These are phyloP conservation scores for Didymosphaeria variabile DNA, from an alignment of 2,329 filamentous ascomycete species.

Conservation along the genomic window DNA sequence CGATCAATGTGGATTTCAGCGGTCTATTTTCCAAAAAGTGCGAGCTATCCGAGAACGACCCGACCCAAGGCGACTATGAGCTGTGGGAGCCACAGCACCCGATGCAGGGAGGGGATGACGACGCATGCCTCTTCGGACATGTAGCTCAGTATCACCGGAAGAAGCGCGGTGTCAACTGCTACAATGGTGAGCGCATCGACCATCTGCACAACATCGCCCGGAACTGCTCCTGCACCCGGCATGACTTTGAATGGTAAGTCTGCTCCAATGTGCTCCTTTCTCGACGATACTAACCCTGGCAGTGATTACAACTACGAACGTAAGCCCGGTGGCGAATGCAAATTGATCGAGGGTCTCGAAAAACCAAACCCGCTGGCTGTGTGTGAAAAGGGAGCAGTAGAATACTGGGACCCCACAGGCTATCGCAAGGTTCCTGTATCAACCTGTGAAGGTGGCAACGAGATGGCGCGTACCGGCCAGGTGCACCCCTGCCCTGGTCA, in stretches of 20 bases:
- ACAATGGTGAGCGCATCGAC: conserved; percentile 75
- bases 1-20: conserved; percentile 89
- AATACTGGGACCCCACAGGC: conserved; percentile 86
- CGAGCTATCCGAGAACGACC: conserved; percentile 68
- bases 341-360: conserved; percentile 75
- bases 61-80: conserved; percentile 76
- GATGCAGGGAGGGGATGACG: conserved; percentile 73
- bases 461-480: conserved; percentile 73
- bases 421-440: conserved; percentile 91
- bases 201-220: conserved; percentile 71
- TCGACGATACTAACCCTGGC: conserved; percentile 24
- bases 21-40: conserved; percentile 79
- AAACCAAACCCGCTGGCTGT: conserved; percentile 68
- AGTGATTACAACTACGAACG: conserved; percentile 95
- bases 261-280: not conserved
- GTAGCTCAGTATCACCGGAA: conserved; percentile 90
- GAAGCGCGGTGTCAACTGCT: conserved; percentile 79
- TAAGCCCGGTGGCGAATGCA: conserved; percentile 78
- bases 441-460: conserved; percentile 79
- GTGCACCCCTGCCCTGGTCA: conserved; percentile 76
- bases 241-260: conserved; percentile 90
- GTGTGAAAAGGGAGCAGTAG: conserved; percentile 73
- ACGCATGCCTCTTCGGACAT: conserved; percentile 88
- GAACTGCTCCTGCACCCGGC: conserved; percentile 84
- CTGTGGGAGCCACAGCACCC: conserved; percentile 91